Evolutionary conservation across 306 rosid species (phyloP).

Genomic region (Acacia crassicarpa): DNA sequence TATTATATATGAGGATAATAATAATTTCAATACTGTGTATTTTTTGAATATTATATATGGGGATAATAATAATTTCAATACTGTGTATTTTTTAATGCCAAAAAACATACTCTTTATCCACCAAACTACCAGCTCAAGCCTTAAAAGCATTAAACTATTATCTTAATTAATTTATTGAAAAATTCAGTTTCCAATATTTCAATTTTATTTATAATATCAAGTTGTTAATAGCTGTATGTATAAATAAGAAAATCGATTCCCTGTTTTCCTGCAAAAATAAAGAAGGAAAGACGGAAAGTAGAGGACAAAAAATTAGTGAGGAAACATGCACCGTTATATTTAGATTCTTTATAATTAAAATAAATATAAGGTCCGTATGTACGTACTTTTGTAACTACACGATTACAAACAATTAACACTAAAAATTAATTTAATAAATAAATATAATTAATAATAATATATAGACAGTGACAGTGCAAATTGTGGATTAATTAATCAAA

Average conservation of each 20-base stretch:
- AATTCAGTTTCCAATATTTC: too few relatives aligned
- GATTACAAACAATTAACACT: too few relatives aligned
- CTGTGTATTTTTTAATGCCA: not conserved
- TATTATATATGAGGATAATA: too few relatives aligned
- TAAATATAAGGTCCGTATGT: too few relatives aligned
- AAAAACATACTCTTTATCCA: not conserved
- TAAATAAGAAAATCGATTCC: not conserved
- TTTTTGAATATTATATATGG: not conserved
- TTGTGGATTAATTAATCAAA: too few relatives aligned
- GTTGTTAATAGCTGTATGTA: too few relatives aligned
- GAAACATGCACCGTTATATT: conserved; percentile 10
- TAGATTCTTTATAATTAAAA: not conserved
- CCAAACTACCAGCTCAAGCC: not conserved
- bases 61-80: not conserved
- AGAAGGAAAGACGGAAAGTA: not conserved
- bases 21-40: too few relatives aligned
- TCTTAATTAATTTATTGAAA: too few relatives aligned
- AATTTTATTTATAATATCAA: too few relatives aligned
- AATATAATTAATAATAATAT: too few relatives aligned
- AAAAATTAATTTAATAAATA: too few relatives aligned
- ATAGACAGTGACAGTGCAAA: too few relatives aligned
- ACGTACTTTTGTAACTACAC: conserved; percentile 28
- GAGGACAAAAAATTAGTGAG: not conserved
- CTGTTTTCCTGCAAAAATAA: not conserved
- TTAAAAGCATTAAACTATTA: not conserved